Evolutionary conservation across 139 green algal genomes (phyloP), one percentile per base, ranked within the genome.

Genomic region (Chara braunii): DNA sequence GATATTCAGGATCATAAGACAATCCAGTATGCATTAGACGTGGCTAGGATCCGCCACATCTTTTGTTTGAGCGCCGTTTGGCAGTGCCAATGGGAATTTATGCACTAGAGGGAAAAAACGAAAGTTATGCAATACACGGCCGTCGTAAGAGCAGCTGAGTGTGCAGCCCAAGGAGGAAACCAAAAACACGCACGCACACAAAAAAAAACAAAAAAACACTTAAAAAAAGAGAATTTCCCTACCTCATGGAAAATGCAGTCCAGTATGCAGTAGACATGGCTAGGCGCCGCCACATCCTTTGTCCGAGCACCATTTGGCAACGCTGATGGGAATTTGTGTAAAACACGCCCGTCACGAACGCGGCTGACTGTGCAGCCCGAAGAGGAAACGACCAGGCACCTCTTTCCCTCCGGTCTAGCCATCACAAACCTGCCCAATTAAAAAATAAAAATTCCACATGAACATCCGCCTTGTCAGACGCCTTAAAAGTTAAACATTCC

Each of bases 181-280:
- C n/a, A n/a, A n/a, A n/a, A n/a, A n/a, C n/a, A n/a, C n/a, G n/a
- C n/a, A n/a, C n/a, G n/a, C n/a, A n/a, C n/a, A n/a, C n/a, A n/a
- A n/a, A n/a, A n/a, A n/a, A n/a, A n/a, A n/a, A n/a, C n/a, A n/a
- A n/a, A n/a, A n/a, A n/a, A n/a, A n/a, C n/a, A n/a, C n/a, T n/a
- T n/a, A n/a, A n/a, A n/a, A n/a, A n/a, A n/a, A n/a, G n/a, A n/a
- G n/a, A n/a, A n/a, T n/a, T n/a, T n/a, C n/a, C 35, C 36, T 43
- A 80, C 54, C 37, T 77, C 78, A 52, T 95, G 84, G 56, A 81
- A 92, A 1, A 96, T 75, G 60, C 79, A 88, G 75, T 96, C 90
- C 42, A 96, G 75, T 7, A 95, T 78, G 70, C 81, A 89, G 51
- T 78, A 84, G 14, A 76, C 55, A 30, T 85, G 58, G 22, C 52